Percentiles rank a stretch among this genome's conserved stretches.
These are phyloP conservation scores for Candida multigemmis DNA, from an alignment of 805 yeast genomes.

Conservation along the genomic window DNA sequence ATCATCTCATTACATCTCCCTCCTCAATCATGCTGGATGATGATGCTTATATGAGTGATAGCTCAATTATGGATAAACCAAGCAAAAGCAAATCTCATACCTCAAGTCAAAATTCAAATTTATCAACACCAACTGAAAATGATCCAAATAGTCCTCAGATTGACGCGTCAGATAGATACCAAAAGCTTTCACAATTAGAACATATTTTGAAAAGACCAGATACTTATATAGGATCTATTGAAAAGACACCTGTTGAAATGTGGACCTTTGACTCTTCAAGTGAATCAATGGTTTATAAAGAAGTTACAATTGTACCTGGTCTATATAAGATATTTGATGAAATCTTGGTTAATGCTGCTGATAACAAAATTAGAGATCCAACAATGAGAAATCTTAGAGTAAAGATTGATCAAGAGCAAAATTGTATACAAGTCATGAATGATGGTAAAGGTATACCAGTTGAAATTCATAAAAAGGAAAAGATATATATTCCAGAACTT, in stretches of 20 bases:
- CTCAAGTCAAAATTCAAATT: conserved; percentile 4
- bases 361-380: conserved; percentile 93
- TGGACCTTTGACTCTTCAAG: conserved; percentile 64
- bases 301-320: conserved; percentile 88
- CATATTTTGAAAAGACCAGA: conserved; percentile 97
- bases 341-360: conserved; percentile 96
- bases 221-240: conserved; percentile 94
- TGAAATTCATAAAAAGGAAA: conserved; percentile 85
- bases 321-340: conserved; percentile 94
- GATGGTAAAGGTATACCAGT: conserved; percentile 96
- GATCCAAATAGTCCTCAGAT: conserved; percentile 8
- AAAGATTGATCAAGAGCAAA: conserved; percentile 65
- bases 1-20: neutral
- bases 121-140: conserved; percentile 7
- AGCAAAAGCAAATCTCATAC: conserved; percentile 1
- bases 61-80: no score
- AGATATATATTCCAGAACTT: conserved; percentile 90
- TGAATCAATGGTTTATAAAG: conserved; percentile 39
- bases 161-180: conserved; percentile 67
- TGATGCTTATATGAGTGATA: neutral
- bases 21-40: neutral
- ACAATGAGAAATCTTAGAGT: conserved; percentile 81
- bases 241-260: conserved; percentile 65
- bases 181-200: conserved; percentile 88
- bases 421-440: conserved; percentile 71